Conservation (phyloP, 768 basidiomycete genomes). For the Udeniomyces megalosporus region DNA sequence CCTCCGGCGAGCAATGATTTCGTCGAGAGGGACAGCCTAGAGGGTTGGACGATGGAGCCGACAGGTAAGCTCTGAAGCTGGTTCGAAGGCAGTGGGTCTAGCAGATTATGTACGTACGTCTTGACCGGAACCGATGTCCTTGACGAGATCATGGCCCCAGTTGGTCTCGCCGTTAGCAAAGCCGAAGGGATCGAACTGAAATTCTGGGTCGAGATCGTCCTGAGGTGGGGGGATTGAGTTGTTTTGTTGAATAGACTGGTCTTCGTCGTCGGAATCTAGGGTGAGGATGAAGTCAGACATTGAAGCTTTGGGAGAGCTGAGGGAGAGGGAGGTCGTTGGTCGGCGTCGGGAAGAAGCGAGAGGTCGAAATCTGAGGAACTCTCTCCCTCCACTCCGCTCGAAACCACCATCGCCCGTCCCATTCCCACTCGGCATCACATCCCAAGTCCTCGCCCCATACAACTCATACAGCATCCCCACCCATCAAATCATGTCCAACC, state of each 20-base stretch:
- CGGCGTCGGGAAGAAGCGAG: neutral
- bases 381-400: too few species aligned
- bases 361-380: neutral
- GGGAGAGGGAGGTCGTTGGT: neutral
- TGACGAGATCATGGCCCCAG: constrained; percentile 42
- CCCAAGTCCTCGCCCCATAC: too few species aligned
- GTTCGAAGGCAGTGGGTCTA: too few species aligned
- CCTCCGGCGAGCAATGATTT: constrained; percentile 61
- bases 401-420: too few species aligned
- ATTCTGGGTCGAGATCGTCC: constrained; percentile 56
- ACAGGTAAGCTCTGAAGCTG: too few species aligned
- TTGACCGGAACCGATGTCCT: constrained; percentile 40
- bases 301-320: neutral
- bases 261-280: constrained; percentile 63
- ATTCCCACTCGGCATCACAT: too few species aligned
- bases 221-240: constrained; percentile 29
- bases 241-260: constrained; percentile 22
- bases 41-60: neutral
- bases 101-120: too few species aligned
- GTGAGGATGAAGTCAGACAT: constrained; percentile 58
- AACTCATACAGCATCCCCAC: too few species aligned
- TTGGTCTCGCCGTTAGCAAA: constrained; percentile 47
- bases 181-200: constrained; percentile 46
- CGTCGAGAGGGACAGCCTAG: constrained; percentile 68
- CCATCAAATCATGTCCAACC: too few species aligned